phyloP scores from a whole-genome alignment of 208 protist genomes.

The Porcisia deanei region DNA sequence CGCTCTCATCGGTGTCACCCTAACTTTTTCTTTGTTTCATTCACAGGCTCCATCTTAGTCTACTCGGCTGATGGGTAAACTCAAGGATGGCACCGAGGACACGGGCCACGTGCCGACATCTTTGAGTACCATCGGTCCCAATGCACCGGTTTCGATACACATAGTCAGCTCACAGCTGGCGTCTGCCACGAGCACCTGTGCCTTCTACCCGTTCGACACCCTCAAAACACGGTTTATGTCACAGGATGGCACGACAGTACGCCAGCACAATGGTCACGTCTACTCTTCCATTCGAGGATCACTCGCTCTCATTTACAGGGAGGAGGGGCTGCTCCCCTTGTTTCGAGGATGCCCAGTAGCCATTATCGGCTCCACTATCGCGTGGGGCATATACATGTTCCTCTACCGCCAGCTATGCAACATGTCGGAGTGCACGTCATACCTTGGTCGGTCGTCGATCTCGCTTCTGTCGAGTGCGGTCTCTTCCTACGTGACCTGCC shows the following conservation, averaged over 20 bases:
- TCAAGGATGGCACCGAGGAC: not conserved
- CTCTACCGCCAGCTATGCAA: conserved; percentile 70
- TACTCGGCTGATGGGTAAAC: not conserved
- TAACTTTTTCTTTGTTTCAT: no score
- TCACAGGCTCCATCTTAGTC: not conserved
- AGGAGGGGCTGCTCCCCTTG: conserved; percentile 53
- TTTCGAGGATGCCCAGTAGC: conserved; percentile 58
- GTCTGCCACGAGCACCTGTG: conserved; percentile 62
- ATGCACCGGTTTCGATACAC: conserved; percentile 51
- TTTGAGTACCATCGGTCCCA: conserved; percentile 39
- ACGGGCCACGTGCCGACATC: conserved; percentile 8
- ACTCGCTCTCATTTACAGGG: conserved; percentile 34
- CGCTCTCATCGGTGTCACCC: not conserved
- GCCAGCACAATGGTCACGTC: conserved; percentile 60
- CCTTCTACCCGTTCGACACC: conserved; percentile 92
- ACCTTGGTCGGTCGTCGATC: conserved; percentile 36
- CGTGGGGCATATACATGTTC: conserved; percentile 78
- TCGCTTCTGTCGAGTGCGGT: conserved; percentile 52
- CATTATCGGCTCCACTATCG: conserved; percentile 38
- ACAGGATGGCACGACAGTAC: conserved; percentile 54
- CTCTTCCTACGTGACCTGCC: conserved; percentile 44
- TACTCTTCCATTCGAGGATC: conserved; percentile 45
- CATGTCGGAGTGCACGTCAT: conserved; percentile 45
- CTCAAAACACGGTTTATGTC: conserved; percentile 88
- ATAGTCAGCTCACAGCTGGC: conserved; percentile 69